These are phyloP conservation scores for Amesomyces nigricolor DNA, from an alignment of 2,329 filamentous ascomycete species.

Conservation along the genomic window DNA sequence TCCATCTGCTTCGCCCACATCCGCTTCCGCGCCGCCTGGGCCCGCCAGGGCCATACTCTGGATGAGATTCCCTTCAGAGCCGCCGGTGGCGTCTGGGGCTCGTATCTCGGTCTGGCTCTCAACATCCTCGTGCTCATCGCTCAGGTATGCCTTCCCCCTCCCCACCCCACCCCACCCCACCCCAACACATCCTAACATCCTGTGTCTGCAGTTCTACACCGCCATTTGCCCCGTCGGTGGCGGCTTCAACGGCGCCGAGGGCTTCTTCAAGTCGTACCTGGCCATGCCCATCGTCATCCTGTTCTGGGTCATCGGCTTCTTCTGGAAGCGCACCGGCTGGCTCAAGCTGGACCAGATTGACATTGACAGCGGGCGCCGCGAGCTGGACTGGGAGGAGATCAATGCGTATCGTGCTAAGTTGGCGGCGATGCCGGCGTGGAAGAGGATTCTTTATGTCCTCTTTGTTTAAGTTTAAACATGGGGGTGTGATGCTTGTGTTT, in stretches of 20 bases:
- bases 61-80: slow-evolving; percentile 62
- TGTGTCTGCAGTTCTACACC: slow-evolving; percentile 39
- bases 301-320: slow-evolving; percentile 52
- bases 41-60: slow-evolving; percentile 49
- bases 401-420: slow-evolving; percentile 48
- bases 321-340: slow-evolving; percentile 62
- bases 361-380: slow-evolving; percentile 58
- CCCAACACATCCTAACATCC: neutral
- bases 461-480: slow-evolving; percentile 27
- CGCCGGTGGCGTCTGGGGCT: slow-evolving; percentile 55
- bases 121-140: slow-evolving; percentile 49
- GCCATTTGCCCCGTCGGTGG: slow-evolving; percentile 39
- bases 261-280: slow-evolving; percentile 51
- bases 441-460: slow-evolving; percentile 34
- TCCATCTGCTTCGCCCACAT: slow-evolving; percentile 61
- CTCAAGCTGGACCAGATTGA: slow-evolving; percentile 56
- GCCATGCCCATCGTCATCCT: slow-evolving; percentile 47
- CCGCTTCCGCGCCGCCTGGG: slow-evolving; percentile 61
- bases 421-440: slow-evolving; percentile 49
- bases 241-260: slow-evolving; percentile 36
- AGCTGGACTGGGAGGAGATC: slow-evolving; percentile 60
- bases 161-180: neutral
- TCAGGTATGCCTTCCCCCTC: slow-evolving; percentile 35
- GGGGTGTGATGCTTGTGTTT: neutral
- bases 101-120: slow-evolving; percentile 54